phyloP scores from a whole-genome alignment of 2,329 filamentous ascomycete species.

The Ceratocystis eucalypticola region DNA sequence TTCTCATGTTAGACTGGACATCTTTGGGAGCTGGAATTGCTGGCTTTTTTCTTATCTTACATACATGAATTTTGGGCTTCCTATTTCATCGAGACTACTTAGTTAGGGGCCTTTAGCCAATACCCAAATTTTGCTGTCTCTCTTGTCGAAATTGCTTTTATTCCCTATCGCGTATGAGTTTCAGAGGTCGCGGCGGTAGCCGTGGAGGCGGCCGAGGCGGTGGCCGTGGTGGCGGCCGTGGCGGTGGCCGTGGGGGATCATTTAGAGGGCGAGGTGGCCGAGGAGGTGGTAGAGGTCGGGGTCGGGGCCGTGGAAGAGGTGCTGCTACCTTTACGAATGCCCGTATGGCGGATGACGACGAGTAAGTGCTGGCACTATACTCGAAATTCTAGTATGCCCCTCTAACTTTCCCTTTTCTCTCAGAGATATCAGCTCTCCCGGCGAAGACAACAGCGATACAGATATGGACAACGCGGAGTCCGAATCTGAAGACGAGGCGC shows the following conservation, averaged over 20 bases:
- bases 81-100: neutral
- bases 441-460: constrained; percentile 33
- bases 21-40: no score
- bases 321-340: constrained; percentile 34
- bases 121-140: neutral
- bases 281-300: constrained; percentile 21
- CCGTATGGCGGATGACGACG: constrained; percentile 30
- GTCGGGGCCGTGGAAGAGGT: constrained; percentile 25
- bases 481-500: constrained; percentile 31
- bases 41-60: no score
- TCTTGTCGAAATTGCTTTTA: neutral
- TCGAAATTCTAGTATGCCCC: neutral
- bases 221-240: constrained; percentile 20
- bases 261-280: neutral
- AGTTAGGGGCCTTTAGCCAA: neutral
- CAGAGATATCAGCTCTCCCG: constrained; percentile 24
- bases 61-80: neutral
- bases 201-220: constrained; percentile 19
- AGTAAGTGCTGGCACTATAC: constrained; percentile 24
- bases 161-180: constrained; percentile 11
- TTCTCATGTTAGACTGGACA: no score
- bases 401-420: neutral
- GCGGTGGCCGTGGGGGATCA: constrained; percentile 20
- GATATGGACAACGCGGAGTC: constrained; percentile 27
- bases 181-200: constrained; percentile 20